Evolutionary conservation across 768 basidiomycete genomes (phyloP).

Genomic region (Suillus bovinus): DNA sequence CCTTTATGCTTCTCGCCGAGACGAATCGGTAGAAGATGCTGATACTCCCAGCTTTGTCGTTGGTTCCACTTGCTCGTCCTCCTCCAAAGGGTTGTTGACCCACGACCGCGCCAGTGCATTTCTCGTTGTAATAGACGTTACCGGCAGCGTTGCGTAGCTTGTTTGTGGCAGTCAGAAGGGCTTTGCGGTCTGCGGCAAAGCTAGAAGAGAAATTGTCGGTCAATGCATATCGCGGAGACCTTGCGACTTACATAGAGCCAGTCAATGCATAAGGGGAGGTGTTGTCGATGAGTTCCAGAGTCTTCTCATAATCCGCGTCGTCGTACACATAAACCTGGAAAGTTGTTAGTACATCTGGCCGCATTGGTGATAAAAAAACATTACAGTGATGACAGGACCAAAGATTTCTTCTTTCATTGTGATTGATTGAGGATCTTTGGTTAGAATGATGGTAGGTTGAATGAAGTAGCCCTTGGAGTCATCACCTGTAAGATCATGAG

Average conservation of each 20-base stretch:
- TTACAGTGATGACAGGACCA: conserved; percentile 90
- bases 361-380: conserved; percentile 19
- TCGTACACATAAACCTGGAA: conserved; percentile 84
- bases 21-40: conserved; percentile 79
- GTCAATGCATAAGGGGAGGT: conserved; percentile 91
- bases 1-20: conserved; percentile 92
- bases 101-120: conserved; percentile 97
- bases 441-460: conserved; percentile 92
- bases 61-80: conserved; percentile 89
- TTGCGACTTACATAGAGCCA: conserved; percentile 77
- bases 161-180: conserved; percentile 77
- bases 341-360: conserved; percentile 1
- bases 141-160: conserved; percentile 89
- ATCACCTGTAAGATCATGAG: conserved; percentile 51
- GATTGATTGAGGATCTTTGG: conserved; percentile 83
- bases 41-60: conserved; percentile 95
- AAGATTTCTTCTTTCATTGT: conserved; percentile 97
- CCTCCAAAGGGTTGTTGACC: conserved; percentile 99
- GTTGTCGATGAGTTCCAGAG: conserved; percentile 80
- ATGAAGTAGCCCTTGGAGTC: conserved; percentile 92
- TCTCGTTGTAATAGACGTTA: conserved; percentile 98
- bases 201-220: conserved; percentile 38
- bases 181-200: conserved; percentile 81
- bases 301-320: conserved; percentile 84
- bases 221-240: conserved; percentile 12